These are phyloP conservation scores for Zygosaccharomyces pseudobailii DNA, from an alignment of 1,139 yeast genomes.

Conservation along the genomic window DNA sequence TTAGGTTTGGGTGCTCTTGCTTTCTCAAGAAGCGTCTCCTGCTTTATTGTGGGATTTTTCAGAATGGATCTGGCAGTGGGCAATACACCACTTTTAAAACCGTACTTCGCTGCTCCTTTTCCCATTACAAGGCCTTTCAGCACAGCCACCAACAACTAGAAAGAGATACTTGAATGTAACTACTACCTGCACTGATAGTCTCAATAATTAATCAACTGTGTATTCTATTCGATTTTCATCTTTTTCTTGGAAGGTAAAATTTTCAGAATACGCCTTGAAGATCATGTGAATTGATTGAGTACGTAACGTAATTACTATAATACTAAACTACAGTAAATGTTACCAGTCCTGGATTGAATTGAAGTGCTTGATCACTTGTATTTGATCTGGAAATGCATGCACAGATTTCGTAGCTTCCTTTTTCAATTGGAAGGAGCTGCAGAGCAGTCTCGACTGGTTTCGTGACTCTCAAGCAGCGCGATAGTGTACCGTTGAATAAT, in stretches of 20 bases:
- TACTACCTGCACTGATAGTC: not conserved
- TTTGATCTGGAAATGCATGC: conserved; percentile 17
- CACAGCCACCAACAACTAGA: not conserved
- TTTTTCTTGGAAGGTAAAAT: not conserved
- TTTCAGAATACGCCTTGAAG: not conserved
- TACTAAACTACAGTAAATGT: conserved; percentile 9
- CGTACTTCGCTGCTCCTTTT: conserved; percentile 43
- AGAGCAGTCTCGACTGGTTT: conserved; percentile 11
- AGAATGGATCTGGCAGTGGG: conserved; percentile 73
- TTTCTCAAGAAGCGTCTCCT: conserved; percentile 41
- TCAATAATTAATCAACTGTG: no score
- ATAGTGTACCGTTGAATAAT: conserved; percentile 27
- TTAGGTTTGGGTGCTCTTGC: conserved; percentile 45
- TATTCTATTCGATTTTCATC: no score
- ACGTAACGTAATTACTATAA: not conserved
- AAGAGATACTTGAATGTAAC: no score
- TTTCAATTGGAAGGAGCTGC: conserved; percentile 27
- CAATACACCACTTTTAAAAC: conserved; percentile 70
- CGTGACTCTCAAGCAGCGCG: conserved; percentile 12
- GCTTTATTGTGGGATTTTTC: conserved; percentile 55
- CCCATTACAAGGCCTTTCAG: conserved; percentile 35
- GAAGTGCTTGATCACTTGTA: conserved; percentile 11
- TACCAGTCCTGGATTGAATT: conserved; percentile 16
- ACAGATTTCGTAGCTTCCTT: conserved; percentile 26
- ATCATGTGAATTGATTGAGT: not conserved